Base-by-base conservation (phyloP, 2,329 filamentous ascomycete genomes). In the Rhytidhysteron rufulum region DNA sequence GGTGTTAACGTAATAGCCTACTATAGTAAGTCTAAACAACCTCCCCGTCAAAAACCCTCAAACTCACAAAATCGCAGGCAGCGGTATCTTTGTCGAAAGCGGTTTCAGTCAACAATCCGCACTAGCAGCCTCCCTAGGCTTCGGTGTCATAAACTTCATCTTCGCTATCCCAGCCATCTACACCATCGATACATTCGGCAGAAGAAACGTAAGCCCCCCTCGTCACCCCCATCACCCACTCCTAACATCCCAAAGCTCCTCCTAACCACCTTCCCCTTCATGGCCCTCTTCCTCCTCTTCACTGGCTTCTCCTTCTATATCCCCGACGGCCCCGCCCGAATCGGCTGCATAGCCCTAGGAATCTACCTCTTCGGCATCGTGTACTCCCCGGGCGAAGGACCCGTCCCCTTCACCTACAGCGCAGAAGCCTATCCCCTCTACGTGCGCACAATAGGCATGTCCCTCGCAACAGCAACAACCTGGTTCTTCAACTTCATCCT, bases 1-100 rank as follows among this genome's bases (percentile, higher is more conserved):
- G 54, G 53, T 19, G 49, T 58, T 6, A 60, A 58, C 39, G 51
- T 58, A 10, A 57, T 63, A 18, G 60, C 58, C 1, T 61, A 57
- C 43, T 61, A 60, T 41, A n/a, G n/a, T n/a, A n/a, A n/a, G n/a
- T n/a, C n/a, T 45, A 36, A 2, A 47, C 43, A 24, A 44, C 90
- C 53, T n/a, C n/a, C n/a, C n/a, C n/a, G n/a, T n/a, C n/a, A n/a
- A n/a, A n/a, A n/a, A n/a, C n/a, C n/a, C n/a, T n/a, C n/a, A n/a
- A n/a, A n/a, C n/a, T n/a, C n/a, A n/a, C n/a, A n/a, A n/a, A n/a
- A n/a, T n/a, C n/a, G n/a, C n/a, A n/a, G n/a, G n/a, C n/a, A n/a
- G n/a, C n/a, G n/a, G n/a, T n/a, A 53, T 83, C 36, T 87, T 91
- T 57, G 91, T 87, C 0, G 31, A 45, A n/a, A 47, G 44, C n/a